phyloP scores from a whole-genome alignment of 495 filamentous ascomycete species.

The Neurospora sp. region DNA sequence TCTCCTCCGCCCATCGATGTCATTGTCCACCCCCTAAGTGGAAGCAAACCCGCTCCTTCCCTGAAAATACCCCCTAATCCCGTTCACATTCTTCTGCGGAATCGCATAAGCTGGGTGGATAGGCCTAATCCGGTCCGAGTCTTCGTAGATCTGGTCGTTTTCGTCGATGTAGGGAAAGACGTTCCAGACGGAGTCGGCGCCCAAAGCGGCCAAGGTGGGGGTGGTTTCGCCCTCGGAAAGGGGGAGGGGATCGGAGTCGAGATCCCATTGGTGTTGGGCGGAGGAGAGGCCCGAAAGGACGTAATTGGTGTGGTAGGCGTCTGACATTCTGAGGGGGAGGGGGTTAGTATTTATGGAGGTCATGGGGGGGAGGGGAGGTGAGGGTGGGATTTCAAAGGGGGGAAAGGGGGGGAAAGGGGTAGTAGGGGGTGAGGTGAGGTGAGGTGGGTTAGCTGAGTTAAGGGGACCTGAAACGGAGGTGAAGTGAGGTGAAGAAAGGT shows the following conservation, averaged over 20 bases:
- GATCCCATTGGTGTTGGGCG: conserved; percentile 66
- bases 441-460: neutral
- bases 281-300: conserved; percentile 76
- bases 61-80: conserved; percentile 54
- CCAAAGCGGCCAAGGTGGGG: conserved; percentile 6
- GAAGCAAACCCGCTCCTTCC: conserved; percentile 38
- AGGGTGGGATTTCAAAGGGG: neutral
- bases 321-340: conserved; percentile 46
- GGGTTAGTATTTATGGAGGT: neutral
- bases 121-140: conserved; percentile 41
- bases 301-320: conserved; percentile 90
- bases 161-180: conserved; percentile 38
- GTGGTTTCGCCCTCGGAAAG: conserved; percentile 13
- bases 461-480: neutral
- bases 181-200: conserved; percentile 42
- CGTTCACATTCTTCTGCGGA: conserved; percentile 56
- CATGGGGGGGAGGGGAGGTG: neutral
- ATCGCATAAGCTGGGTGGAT: conserved; percentile 83
- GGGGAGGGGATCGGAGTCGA: conserved; percentile 21
- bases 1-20: no score
- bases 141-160: conserved; percentile 39
- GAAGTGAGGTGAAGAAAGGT: neutral
- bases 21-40: neutral
- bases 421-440: neutral
- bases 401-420: conserved; percentile 6